Evolutionary conservation across 2,329 filamentous ascomycete genomes (phyloP).

Genomic region (Ascochyta pisi): DNA sequence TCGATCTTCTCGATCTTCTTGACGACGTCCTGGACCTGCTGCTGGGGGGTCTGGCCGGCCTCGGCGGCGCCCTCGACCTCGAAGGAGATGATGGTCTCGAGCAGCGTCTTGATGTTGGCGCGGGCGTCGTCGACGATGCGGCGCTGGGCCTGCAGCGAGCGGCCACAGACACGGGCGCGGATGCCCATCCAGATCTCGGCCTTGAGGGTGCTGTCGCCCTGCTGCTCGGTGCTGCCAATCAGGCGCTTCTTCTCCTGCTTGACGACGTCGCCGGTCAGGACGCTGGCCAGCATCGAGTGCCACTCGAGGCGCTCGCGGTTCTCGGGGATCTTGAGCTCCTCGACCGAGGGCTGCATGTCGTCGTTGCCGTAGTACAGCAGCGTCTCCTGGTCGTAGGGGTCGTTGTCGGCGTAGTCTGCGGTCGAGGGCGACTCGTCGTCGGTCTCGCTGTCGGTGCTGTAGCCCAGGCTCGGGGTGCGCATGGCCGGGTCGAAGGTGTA

Average conservation of each 20-base stretch:
- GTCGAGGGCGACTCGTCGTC: slow-evolving; percentile 91
- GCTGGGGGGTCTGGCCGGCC: slow-evolving; percentile 82
- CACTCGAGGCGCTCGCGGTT: slow-evolving; percentile 93
- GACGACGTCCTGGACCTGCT: slow-evolving; percentile 90
- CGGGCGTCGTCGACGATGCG: slow-evolving; percentile 88
- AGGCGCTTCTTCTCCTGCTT: slow-evolving; percentile 97
- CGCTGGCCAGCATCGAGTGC: slow-evolving; percentile 97
- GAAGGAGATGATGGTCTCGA: slow-evolving; percentile 92
- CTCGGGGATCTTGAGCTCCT: slow-evolving; percentile 86
- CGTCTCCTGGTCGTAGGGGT: slow-evolving; percentile 88
- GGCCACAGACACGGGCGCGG: slow-evolving; percentile 80
- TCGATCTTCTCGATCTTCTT: slow-evolving; percentile 90
- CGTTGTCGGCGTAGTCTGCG: slow-evolving; percentile 80
- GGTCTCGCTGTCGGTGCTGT: slow-evolving; percentile 77
- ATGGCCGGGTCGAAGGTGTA: slow-evolving; percentile 71
- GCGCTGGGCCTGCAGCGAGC: slow-evolving; percentile 82
- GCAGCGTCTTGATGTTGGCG: slow-evolving; percentile 70
- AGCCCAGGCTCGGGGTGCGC: slow-evolving; percentile 71
- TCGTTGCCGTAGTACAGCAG: slow-evolving; percentile 93
- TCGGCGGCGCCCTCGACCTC: slow-evolving; percentile 93
- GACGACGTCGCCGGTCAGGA: slow-evolving; percentile 94
- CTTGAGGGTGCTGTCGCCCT: slow-evolving; percentile 71
- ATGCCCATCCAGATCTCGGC: slow-evolving; percentile 87
- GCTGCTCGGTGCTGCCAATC: slow-evolving; percentile 80
- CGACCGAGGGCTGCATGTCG: slow-evolving; percentile 83